Evolutionary conservation across 345 rosid species (phyloP), one percentile per base, ranked within the genome.

Genomic region (Angophora floribunda): DNA sequence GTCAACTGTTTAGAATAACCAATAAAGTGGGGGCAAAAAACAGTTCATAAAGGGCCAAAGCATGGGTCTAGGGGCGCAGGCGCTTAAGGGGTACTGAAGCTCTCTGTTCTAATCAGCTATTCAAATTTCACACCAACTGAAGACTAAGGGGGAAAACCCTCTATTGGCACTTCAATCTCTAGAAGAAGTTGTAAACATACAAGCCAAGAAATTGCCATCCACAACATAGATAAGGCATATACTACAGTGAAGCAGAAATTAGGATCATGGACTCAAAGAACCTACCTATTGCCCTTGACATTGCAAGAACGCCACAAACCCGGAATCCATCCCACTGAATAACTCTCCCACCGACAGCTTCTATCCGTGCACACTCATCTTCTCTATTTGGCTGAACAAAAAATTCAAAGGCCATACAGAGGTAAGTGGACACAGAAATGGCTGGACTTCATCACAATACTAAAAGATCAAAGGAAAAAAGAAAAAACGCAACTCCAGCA

Each of bases 211-310:
- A 82, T 41, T 28, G 10, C 10, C 3, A 17, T 15, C 61, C 41
- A 51, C 44, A 0, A 85, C 17, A 1, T n/a, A 32, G 53, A 85
- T 16, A 51, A 85, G 53, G 11, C 44, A 7, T 22, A 51, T 9
- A 44, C 85, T 24, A 82, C 17, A 21, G 36, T 52, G 51, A 59
- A 4, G 49, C 26, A 6, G 84, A 75, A 75, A 75, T 41, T 75
- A 75, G 49, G 49, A 41, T 41, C 3, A 63, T 15, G 8, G 80
- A 84, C 32, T 19, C 13, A 19, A 67, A 49, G 44, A 65, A 75
- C 86, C 44, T 90, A 95, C 98, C 98, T 6, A 97, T 95, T 28
- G 99, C 93, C 87, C 99, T 95, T 53, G 99, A 97, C 96, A 96
- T 96, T n/a, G 99, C 98, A 65, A 97, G 98, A 67, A 95, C 96